These are phyloP conservation scores for Pulveroboletus frians DNA, from an alignment of 768 basidiomycete genomes.

Conservation along the genomic window DNA sequence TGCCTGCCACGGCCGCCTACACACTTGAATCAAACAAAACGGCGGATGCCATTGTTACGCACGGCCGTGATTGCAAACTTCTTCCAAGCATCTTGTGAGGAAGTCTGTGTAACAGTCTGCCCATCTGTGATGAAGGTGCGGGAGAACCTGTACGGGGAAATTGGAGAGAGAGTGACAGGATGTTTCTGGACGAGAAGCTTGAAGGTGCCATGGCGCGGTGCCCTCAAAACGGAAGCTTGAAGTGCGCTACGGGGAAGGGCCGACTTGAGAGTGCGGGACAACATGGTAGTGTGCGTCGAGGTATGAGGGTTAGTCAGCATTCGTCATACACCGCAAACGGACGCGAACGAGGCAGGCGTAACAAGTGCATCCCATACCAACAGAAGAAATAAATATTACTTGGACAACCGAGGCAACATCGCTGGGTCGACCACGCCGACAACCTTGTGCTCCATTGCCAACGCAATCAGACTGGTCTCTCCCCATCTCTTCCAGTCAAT, in stretches of 20 bases:
- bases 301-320: conserved; percentile 12
- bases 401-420: conserved; percentile 26
- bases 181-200: conserved; percentile 29
- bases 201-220: conserved; percentile 7
- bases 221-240: conserved; percentile 16
- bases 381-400: conserved; percentile 9
- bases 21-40: not conserved
- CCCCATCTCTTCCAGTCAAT: conserved; percentile 65
- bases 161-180: conserved; percentile 17
- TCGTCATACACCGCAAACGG: not conserved
- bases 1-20: conserved; percentile 69
- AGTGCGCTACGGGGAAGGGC: conserved; percentile 19
- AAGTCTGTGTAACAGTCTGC: conserved; percentile 31
- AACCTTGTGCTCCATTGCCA: conserved; percentile 61
- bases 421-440: conserved; percentile 65
- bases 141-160: conserved; percentile 28
- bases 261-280: conserved; percentile 8
- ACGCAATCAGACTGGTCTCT: conserved; percentile 54
- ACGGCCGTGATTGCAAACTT: conserved; percentile 52
- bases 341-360: too few species aligned
- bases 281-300: conserved; percentile 14
- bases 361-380: too few species aligned
- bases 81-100: conserved; percentile 43
- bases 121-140: conserved; percentile 50
- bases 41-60: conserved; percentile 14